Evolutionary conservation across 2,329 filamentous ascomycete species (phyloP), one percentile per base, ranked within the genome.

Genomic region (Mollisia scopiformis): DNA sequence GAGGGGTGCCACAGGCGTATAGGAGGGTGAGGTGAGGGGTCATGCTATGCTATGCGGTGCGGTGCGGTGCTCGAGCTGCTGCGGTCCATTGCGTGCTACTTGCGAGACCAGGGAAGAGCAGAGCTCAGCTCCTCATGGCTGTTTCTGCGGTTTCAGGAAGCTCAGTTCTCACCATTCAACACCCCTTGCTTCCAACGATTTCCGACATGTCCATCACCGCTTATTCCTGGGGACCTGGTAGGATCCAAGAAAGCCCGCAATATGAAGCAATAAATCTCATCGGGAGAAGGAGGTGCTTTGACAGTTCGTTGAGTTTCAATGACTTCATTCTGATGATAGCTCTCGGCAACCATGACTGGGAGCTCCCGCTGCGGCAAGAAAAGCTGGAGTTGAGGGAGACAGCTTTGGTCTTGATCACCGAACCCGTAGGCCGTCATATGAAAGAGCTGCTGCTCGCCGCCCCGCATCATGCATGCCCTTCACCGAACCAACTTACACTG

Each of bases 181-280:
- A 2, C 53, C 53, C 31, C 51, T 54, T 54, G 21, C 58, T 49
- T 62, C 28, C 56, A 49, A 59, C 51, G 21, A 41, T 6, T 41
- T 28, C 33, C 51, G 13, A 47, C 21, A 14, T 21, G 25, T 47
- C 43, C 4, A 27, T 25, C 43, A 27, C 43, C 43, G n/a, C 14
- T 27, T 23, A 47, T 47, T 47, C 43, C n/a, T 16, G 11, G 21
- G 31, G n/a, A 23, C 11, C 23, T 27, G 11, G n/a, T 8, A 16
- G 6, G 43, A 27, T 23, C 43, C 43, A 13, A 27, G 43, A 25
- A 27, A 27, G 21, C 43, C 43, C 10, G 43, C 21, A 25, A 47
- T 47, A 47, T 11, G 21, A 47, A 47, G 11, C n/a, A 27, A 3
- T 16, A 23, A 23, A 47, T 47, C 43, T 16, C 23, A 47, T 25